Evolutionary conservation across 2,329 filamentous ascomycete species (phyloP), one percentile per base, ranked within the genome.

Genomic region (Cladosporium velox): DNA sequence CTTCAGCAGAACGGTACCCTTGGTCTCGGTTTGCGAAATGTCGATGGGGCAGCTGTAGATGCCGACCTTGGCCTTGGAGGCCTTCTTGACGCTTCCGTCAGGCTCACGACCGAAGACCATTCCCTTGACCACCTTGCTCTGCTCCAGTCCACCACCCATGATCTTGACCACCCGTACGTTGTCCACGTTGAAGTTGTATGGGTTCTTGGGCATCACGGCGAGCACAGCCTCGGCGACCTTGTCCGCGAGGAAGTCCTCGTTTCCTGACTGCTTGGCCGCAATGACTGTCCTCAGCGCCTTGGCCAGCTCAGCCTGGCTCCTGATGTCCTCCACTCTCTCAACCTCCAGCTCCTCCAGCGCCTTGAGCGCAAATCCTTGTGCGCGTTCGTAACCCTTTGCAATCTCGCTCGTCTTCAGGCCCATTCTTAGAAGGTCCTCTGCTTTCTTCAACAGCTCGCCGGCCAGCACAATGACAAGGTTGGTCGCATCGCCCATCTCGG

Each of bases 141-240:
- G 93, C 75, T 96, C 92, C 76, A 99, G 83, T 78, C 91, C 93
- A 70, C 95, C 94, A 73, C 95, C 95, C 94, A 99, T 98, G 76
- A 99, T 99, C 87, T 99, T 99, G 74, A 99, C 96, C 66, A 99
- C 96, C 67, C 95, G 91, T 74, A 99, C 90, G 80, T 99, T 99
- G 84, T 99, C 95, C 70, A 99, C 93, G 81, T 97, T 99, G 87
- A 99, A 99, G 82, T 96, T 93, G 78, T 86, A 82, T 26, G 95
- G 91, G 82, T 97, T 97, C 85, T 97, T 97, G 72, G 96, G 95
- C 69, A 99, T 86, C 24, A 99, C 93, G 54, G 92, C 89, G 65
- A 98, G 87, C 26, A 89, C 87, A 34, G 87, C 87, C 77, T 97
- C 93, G 55, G 96, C 90, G 70, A 99, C 93, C 74, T 98, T 86